A percentile compares a stretch with the other conserved stretches of the same genome.
These are phyloP conservation scores for Aspergillus pseudoglaucus DNA, from an alignment of 2,329 filamentous ascomycete species.

Conservation along the genomic window DNA sequence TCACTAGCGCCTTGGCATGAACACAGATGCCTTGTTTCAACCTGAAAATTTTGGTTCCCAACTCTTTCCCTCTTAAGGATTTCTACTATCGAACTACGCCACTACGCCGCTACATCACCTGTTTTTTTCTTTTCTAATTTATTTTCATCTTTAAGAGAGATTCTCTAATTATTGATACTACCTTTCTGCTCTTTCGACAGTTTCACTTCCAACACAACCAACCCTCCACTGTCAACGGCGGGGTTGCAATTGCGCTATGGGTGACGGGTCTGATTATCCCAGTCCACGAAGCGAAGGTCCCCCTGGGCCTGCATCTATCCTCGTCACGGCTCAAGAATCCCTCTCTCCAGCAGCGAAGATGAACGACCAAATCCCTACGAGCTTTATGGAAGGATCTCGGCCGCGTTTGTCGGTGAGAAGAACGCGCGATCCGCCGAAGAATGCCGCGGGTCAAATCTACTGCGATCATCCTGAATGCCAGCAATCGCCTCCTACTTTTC, in stretches of 20 bases:
- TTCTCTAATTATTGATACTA: not conserved
- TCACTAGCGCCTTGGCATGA: conserved; percentile 4
- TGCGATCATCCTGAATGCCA: conserved; percentile 67
- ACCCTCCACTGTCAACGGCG: conserved; percentile 22
- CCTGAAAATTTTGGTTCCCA: conserved; percentile 19
- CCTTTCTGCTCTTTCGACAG: conserved; percentile 1
- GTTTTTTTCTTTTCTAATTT: not conserved
- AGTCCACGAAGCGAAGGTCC: conserved; percentile 39
- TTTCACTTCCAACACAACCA: conserved; percentile 9
- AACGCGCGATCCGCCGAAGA: conserved; percentile 51
- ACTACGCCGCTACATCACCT: not conserved
- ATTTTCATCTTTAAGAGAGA: not conserved
- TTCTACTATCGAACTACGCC: not conserved
- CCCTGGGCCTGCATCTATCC: conserved; percentile 27
- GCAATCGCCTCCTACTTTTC: conserved; percentile 60
- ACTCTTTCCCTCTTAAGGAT: not conserved
- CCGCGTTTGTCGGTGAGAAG: conserved; percentile 38
- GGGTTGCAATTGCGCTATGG: conserved; percentile 31
- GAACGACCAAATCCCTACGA: conserved; percentile 26
- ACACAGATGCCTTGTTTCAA: conserved; percentile 19
- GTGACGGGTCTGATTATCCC: conserved; percentile 38
- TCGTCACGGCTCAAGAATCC: conserved; percentile 29
- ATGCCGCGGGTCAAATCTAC: conserved; percentile 66
- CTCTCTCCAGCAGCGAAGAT: conserved; percentile 29
- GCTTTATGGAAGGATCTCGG: conserved; percentile 29